Evolutionary conservation across 2,329 filamentous ascomycete species (phyloP), one percentile per base, ranked within the genome.

Genomic region (Xenoacremonium recifei): DNA sequence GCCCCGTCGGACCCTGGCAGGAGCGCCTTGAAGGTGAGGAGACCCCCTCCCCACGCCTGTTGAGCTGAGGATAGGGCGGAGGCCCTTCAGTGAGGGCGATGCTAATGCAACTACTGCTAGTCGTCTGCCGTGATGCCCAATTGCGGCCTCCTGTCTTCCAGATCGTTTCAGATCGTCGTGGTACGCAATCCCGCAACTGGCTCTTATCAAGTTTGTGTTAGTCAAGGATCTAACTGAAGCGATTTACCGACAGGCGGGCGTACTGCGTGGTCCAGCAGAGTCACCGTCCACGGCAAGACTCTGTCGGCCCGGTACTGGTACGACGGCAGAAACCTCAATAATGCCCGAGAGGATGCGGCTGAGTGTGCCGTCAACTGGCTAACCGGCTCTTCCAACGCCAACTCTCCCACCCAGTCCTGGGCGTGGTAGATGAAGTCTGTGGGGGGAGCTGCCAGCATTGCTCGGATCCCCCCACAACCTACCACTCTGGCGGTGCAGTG

Each of bases 271-370:
- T 92, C 89, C 44, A 87, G 85, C 71, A 78, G 77, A 45, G 89
- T 95, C 44, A 81, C 75, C n/a, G 78, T 95, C 44, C 73, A 79
- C 54, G 84, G 83, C 40, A 69, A 76, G 37, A 75, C 70, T 35
- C 76, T 88, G 56, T 63, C 76, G n/a, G 89, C 89, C 35, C 80
- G 89, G 49, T 95, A 82, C 68, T 96, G 89, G 89, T 96, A 95
- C 68, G 90, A 95, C 65, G 89, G 89, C 47, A 82, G 89, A 62
- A 89, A 89, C 61, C 76, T 92, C 65, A 82, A 91, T 72, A 95
- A 95, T 60, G 89, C 89, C 44, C 85, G 82, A 67, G 90, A 96
- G 66, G 90, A 96, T 63, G 90, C 89, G n/a, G 89, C 90, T 51
- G 89, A 96, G 67, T 78, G 86, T 48, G 89, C 89, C 19, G 65